These are phyloP conservation scores for Sugiyamaella neomexicana DNA, from an alignment of 1,139 yeast genomes.

Conservation along the genomic window DNA sequence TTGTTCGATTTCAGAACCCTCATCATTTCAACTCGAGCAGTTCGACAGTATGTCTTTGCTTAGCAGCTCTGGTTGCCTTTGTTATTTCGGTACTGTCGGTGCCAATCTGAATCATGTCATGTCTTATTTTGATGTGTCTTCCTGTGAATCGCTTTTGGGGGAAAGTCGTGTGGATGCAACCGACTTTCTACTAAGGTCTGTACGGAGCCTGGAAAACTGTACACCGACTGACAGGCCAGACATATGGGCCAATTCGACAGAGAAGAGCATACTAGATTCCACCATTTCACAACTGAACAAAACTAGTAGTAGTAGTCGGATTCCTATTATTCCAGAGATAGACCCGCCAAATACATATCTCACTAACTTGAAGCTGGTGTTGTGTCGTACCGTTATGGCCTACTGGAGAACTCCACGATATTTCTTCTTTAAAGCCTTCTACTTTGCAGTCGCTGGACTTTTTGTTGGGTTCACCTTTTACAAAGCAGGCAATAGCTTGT, in stretches of 20 bases:
- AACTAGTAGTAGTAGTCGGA: neutral
- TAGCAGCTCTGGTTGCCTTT: conserved; percentile 60
- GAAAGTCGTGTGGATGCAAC: conserved; percentile 1
- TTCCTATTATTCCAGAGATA: neutral
- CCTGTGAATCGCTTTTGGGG: neutral
- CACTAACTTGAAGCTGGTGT: conserved; percentile 45
- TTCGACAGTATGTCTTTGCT: conserved; percentile 53
- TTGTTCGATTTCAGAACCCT: conserved; percentile 61
- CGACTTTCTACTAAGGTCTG: conserved; percentile 9
- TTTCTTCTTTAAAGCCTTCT: conserved; percentile 46
- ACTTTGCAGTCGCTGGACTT: conserved; percentile 51
- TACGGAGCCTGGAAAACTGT: neutral
- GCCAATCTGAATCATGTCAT: conserved; percentile 50
- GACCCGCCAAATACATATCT: conserved; percentile 2
- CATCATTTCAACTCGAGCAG: conserved; percentile 54
- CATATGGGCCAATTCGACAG: conserved; percentile 1
- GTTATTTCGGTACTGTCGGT: conserved; percentile 68
- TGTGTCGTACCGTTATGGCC: conserved; percentile 46
- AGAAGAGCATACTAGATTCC: neutral
- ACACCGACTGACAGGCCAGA: neutral
- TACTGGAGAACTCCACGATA: conserved; percentile 51
- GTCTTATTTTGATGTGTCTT: conserved; percentile 52
- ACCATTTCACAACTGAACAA: neutral
- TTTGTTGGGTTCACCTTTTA: conserved; percentile 56
- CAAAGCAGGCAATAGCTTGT: conserved; percentile 37